phyloP scores from a whole-genome alignment of 2,329 filamentous ascomycete species.

The Aspergillus flavus region DNA sequence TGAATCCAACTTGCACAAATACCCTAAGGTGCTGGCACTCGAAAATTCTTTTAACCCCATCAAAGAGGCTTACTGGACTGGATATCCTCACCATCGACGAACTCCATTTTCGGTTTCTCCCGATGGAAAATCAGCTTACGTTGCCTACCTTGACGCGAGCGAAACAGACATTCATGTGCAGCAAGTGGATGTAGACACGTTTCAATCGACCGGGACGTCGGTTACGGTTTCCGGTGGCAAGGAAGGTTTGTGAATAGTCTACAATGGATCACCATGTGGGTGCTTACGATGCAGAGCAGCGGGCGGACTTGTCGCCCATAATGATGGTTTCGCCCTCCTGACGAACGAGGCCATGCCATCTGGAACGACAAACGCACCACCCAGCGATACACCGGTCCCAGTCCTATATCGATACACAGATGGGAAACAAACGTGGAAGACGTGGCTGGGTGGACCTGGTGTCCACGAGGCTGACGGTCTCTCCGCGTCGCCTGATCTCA shows the following conservation, averaged over 20 bases:
- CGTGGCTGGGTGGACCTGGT: constrained; percentile 60
- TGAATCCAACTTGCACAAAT: constrained; percentile 38
- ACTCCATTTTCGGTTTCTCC: constrained; percentile 66
- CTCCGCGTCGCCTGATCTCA: constrained; percentile 59
- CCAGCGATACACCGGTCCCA: constrained; percentile 54
- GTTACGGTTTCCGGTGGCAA: constrained; percentile 58
- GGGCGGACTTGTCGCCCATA: constrained; percentile 62
- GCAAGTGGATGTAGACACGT: constrained; percentile 57
- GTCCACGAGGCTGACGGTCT: constrained; percentile 53
- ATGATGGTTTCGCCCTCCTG: constrained; percentile 65
- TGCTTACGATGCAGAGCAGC: constrained; percentile 34
- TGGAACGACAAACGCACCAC: constrained; percentile 51
- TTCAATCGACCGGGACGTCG: constrained; percentile 55
- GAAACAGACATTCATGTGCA: constrained; percentile 61
- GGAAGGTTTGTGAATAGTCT: constrained; percentile 42
- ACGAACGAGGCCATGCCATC: constrained; percentile 60
- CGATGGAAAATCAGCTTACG: constrained; percentile 60
- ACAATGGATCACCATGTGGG: background rate
- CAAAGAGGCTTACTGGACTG: constrained; percentile 64
- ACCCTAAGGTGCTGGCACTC: constrained; percentile 51
- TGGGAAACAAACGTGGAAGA: constrained; percentile 61
- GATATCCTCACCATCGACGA: constrained; percentile 62
- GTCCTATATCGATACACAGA: constrained; percentile 62
- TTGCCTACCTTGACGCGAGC: constrained; percentile 62
- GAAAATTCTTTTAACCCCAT: constrained; percentile 58